Evolutionary conservation across 768 basidiomycete species (phyloP).

Genomic region (Crassisporium funariophilum): DNA sequence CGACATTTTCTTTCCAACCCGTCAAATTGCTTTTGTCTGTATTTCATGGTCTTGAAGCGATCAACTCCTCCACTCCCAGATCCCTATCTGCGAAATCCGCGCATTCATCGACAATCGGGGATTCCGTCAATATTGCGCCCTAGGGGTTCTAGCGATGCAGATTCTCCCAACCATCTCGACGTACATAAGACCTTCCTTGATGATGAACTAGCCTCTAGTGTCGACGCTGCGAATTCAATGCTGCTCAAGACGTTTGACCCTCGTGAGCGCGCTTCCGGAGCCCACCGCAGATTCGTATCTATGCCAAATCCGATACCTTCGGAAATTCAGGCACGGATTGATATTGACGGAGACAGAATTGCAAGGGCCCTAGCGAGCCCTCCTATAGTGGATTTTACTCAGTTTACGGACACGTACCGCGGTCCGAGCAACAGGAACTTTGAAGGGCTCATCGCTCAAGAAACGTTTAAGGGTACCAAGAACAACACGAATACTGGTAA

Average conservation of each 20-base stretch:
- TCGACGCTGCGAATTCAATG: no score
- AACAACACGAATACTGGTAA: conserved; percentile 6
- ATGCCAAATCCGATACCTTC: conserved; percentile 20
- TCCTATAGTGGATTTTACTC: conserved; percentile 28
- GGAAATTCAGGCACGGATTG: conserved; percentile 7
- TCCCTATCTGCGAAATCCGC: not conserved
- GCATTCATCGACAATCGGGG: not conserved
- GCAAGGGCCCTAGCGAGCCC: conserved; percentile 16
- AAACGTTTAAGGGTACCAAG: conserved; percentile 6
- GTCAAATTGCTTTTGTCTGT: no score
- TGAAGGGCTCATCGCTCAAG: conserved; percentile 14
- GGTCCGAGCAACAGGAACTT: conserved; percentile 18
- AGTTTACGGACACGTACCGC: conserved; percentile 27
- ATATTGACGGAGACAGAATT: conserved; percentile 5
- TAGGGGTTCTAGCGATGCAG: not conserved
- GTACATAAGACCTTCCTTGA: no score
- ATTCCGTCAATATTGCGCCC: not conserved
- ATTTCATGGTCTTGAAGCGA: not conserved
- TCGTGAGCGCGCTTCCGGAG: not conserved
- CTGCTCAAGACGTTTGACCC: no score
- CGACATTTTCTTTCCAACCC: no score
- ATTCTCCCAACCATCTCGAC: not conserved
- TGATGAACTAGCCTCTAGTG: no score
- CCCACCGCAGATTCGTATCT: conserved; percentile 17
- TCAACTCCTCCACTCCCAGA: not conserved